A percentile compares a stretch with the other conserved stretches of the same genome.
phyloP scores from a whole-genome alignment of 1,284 basidiomycete species.

The Macrocystidia cucumis region DNA sequence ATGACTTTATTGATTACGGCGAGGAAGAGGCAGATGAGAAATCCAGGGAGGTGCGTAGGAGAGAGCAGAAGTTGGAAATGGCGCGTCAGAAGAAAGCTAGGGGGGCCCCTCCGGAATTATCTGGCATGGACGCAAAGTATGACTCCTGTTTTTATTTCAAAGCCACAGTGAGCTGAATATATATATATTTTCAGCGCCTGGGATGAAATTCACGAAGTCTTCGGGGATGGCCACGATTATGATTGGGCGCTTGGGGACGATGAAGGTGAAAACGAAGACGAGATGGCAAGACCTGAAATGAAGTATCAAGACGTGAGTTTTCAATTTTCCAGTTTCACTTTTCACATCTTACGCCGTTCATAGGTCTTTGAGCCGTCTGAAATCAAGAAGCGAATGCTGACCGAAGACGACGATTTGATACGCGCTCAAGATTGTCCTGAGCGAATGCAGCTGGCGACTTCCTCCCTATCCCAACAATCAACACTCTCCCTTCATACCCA shows the following conservation, averaged over 20 bases:
- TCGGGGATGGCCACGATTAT: constrained; percentile 96
- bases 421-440: constrained; percentile 90
- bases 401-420: constrained; percentile 93
- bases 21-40: constrained; percentile 78
- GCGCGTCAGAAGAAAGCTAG: constrained; percentile 52
- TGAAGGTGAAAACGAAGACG: constrained; percentile 51
- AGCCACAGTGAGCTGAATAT: constrained; percentile 10
- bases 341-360: constrained; percentile 9
- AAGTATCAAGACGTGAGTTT: constrained; percentile 82
- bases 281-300: constrained; percentile 63
- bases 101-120: constrained; percentile 65
- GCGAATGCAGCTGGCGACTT: constrained; percentile 92
- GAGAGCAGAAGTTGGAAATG: constrained; percentile 61
- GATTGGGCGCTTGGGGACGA: constrained; percentile 91
- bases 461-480: constrained; percentile 67
- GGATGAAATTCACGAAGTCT: constrained; percentile 96
- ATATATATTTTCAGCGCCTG: constrained; percentile 61
- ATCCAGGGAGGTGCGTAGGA: constrained; percentile 65
- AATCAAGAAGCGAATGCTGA: constrained; percentile 87
- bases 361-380: constrained; percentile 98
- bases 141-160: constrained; percentile 21
- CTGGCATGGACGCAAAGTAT: constrained; percentile 84
- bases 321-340: constrained; percentile 4
- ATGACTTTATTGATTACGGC: constrained; percentile 92
- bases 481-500: constrained; percentile 62